Percentiles rank a stretch among this genome's conserved stretches.
These are phyloP conservation scores for Mycena belliarum DNA, from an alignment of 768 basidiomycete genomes.

Conservation along the genomic window DNA sequence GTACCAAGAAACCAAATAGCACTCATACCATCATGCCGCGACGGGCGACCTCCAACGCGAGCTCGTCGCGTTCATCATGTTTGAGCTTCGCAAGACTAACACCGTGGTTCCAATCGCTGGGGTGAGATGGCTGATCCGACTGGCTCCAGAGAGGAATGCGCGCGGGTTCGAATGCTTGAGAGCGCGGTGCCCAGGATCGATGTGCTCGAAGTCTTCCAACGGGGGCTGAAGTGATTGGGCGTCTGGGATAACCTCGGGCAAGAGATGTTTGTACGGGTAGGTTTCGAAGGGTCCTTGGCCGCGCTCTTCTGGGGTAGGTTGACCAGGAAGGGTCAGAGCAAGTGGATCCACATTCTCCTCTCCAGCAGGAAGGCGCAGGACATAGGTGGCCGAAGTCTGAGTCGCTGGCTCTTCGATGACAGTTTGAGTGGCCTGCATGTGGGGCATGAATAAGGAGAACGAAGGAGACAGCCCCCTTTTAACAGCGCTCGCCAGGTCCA, in stretches of 20 bases:
- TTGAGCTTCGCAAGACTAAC: constrained; percentile 50
- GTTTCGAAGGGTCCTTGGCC: constrained; percentile 21
- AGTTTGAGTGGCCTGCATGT: background rate
- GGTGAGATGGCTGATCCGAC: constrained; percentile 44
- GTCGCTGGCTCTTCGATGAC: background rate
- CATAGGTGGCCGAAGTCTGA: constrained; percentile 1
- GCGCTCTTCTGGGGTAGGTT: constrained; percentile 17
- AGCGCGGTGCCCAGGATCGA: constrained; percentile 59
- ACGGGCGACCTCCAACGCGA: constrained; percentile 46
- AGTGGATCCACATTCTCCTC: background rate
- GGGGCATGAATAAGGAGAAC: background rate
- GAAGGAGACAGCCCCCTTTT: background rate
- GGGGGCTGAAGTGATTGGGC: constrained; percentile 42
- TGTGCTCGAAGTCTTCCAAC: constrained; percentile 54
- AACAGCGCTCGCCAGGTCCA: background rate
- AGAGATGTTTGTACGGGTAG: constrained; percentile 53
- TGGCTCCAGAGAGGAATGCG: constrained; percentile 50
- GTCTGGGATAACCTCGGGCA: constrained; percentile 46
- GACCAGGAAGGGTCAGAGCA: constrained; percentile 5
- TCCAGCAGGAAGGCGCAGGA: background rate
- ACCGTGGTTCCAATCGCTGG: constrained; percentile 57
- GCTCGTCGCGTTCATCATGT: constrained; percentile 46
- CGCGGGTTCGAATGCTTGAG: constrained; percentile 50
- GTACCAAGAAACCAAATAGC: too few relatives aligned
- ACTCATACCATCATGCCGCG: constrained; percentile 13